Conservation (phyloP, 2,329 filamentous ascomycete species). For the Akanthomyces uredinophilus region DNA sequence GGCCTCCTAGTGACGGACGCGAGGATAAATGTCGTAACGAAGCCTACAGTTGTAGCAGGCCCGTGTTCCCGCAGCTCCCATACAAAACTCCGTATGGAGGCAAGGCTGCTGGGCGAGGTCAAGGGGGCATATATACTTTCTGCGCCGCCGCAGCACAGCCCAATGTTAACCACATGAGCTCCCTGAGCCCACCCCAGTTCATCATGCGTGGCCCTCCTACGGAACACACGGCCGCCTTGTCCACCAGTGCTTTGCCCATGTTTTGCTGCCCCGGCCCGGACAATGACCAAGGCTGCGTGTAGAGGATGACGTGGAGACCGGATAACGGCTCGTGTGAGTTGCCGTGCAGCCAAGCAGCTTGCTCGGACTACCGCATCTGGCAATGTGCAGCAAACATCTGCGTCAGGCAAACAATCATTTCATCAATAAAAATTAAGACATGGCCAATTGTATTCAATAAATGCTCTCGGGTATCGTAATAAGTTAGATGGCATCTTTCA, state of each 20-base stretch:
- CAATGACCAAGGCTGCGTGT: background rate
- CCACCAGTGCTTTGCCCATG: background rate
- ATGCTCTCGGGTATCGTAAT: conserved; percentile 4
- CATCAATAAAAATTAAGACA: background rate
- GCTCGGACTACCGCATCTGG: background rate
- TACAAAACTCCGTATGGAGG: background rate
- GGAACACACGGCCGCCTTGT: background rate
- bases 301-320: conserved; percentile 2
- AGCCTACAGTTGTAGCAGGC: too few species aligned
- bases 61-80: background rate
- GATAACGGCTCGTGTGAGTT: background rate
- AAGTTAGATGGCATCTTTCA: background rate
- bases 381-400: background rate
- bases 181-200: background rate
- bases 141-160: background rate
- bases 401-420: background rate
- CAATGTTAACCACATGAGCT: background rate
- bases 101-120: background rate
- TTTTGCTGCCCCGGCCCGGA: background rate
- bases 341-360: background rate
- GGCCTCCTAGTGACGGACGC: background rate
- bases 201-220: background rate
- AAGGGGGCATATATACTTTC: conserved; percentile 1
- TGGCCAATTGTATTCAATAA: conserved; percentile 5
- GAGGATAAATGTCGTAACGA: too few species aligned